A percentile compares a stretch with the other conserved stretches of the same genome.
These are phyloP conservation scores for Fusarium sp. DNA, from an alignment of 2,329 filamentous ascomycete species.

Conservation along the genomic window DNA sequence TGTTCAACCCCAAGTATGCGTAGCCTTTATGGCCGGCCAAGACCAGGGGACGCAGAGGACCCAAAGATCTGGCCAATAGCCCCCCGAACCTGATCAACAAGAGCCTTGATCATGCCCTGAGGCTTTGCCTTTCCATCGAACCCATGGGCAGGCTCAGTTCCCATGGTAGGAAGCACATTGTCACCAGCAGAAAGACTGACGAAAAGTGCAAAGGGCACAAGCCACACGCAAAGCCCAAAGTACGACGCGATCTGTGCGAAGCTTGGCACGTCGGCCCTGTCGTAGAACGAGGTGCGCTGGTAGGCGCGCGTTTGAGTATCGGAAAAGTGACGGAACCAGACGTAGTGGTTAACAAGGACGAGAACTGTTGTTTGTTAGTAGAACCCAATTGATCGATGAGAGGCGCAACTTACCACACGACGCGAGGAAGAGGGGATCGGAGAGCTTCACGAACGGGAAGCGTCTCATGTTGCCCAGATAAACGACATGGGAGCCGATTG, in stretches of 20 bases:
- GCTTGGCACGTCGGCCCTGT: slow-evolving; percentile 73
- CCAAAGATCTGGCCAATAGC: slow-evolving; percentile 60
- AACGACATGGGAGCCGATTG: slow-evolving; percentile 82
- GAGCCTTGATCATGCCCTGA: slow-evolving; percentile 73
- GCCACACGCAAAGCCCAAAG: slow-evolving; percentile 96
- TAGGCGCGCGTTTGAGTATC: slow-evolving; percentile 67
- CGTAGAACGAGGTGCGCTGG: slow-evolving; percentile 70
- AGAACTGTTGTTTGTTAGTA: slow-evolving; percentile 64
- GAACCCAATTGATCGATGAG: rapidly evolving
- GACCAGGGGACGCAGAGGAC: slow-evolving; percentile 39
- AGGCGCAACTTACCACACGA: slow-evolving; percentile 74
- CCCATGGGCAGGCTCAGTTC: slow-evolving; percentile 66
- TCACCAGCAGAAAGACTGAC: slow-evolving; percentile 94
- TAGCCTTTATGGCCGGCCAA: slow-evolving; percentile 39
- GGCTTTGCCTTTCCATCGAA: slow-evolving; percentile 62
- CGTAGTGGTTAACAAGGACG: slow-evolving; percentile 89
- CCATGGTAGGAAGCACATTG: slow-evolving; percentile 93
- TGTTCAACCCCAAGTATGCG: neutral
- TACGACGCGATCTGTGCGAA: slow-evolving; percentile 97
- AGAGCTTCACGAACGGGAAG: slow-evolving; percentile 82
- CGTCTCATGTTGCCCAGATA: slow-evolving; percentile 87
- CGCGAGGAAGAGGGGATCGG: slow-evolving; percentile 84
- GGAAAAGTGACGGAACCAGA: slow-evolving; percentile 96
- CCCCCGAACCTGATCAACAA: slow-evolving; percentile 68
- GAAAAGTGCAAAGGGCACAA: slow-evolving; percentile 94